A percentile compares a stretch with the other conserved stretches of the same genome.
These are phyloP conservation scores for Bimuria novae-zelandiae DNA, from an alignment of 2,329 filamentous ascomycete species.

Conservation along the genomic window DNA sequence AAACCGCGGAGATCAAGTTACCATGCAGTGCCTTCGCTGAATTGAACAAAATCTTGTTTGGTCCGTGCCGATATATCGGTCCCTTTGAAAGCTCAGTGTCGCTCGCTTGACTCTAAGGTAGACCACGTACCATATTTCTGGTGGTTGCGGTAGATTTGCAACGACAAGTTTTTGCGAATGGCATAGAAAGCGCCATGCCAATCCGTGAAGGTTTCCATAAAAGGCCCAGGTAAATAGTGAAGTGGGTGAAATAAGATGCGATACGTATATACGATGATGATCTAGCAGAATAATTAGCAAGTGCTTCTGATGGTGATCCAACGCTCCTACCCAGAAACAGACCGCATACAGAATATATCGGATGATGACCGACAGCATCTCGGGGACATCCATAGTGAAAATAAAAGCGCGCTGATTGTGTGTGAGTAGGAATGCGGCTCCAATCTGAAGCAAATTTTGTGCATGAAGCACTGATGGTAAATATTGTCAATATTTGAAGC, in stretches of 20 bases:
- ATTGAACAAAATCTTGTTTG: conserved; percentile 76
- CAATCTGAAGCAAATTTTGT: too few relatives aligned
- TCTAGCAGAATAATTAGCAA: not conserved
- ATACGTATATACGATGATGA: conserved; percentile 12
- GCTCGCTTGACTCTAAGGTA: not conserved
- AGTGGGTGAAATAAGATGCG: conserved; percentile 17
- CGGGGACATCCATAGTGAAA: too few relatives aligned
- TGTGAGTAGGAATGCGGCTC: too few relatives aligned
- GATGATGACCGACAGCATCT: too few relatives aligned
- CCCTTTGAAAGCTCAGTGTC: conserved; percentile 3
- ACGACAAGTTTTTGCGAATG: conserved; percentile 72
- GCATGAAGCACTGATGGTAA: too few relatives aligned
- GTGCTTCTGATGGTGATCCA: too few relatives aligned
- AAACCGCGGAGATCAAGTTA: conserved; percentile 25
- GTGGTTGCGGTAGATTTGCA: conserved; percentile 64
- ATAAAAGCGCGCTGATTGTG: too few relatives aligned
- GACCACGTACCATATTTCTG: conserved; percentile 61
- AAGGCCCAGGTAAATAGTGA: conserved; percentile 38
- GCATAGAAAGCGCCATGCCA: conserved; percentile 57
- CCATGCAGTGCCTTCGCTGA: conserved; percentile 56
- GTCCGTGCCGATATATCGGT: conserved; percentile 68
- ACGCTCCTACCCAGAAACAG: too few relatives aligned
- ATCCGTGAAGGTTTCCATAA: conserved; percentile 24
- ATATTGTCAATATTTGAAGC: too few relatives aligned
- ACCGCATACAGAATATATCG: too few relatives aligned